Base-by-base conservation (phyloP, 73 alveolate species). In the Breviolum minutum region DNA sequence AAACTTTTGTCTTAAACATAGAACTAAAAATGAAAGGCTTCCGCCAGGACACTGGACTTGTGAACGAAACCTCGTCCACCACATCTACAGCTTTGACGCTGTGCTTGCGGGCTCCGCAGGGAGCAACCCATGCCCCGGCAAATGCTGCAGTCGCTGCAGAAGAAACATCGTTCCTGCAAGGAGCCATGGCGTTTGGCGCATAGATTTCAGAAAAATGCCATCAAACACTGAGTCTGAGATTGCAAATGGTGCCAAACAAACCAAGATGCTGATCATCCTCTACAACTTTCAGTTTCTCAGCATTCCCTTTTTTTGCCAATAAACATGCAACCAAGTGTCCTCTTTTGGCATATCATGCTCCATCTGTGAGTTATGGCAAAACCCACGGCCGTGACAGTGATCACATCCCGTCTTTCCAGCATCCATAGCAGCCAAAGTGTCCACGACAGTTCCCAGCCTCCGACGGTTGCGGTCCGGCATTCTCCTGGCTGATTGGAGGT, bases 141-240 rank as follows among this genome's bases (percentile, higher is more conserved):
- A 17, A 62, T 62, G 6, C 30, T 48, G 60, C 95, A 88, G 81
- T 88, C 95, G 60, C 40, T 54, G 54, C 95, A 88, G 30, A 68
- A 88, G 95, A 88, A 88, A 70, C 95, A 88, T 27, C 95, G 95
- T 30, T 88, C 81, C 86, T 88, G 69, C 54, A 40, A 40, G 54
- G 54, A 40, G 54, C 54, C 54, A 40, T 40, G 54, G 54, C 3
- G 54, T 40, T 40, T 40, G 54, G 54, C 3, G 54, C 54, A 40
- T 40, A 40, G 54, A 40, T 40, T 40, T 40, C 54, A 3, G 0
- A 40, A 40, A 40, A 40, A 40, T 2, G 54, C 54, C 54, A 40
- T 40, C 54, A 40, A 40, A 40, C 54, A 40, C 54, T 40, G 54
- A 40, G 3, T 40, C 54, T 40, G 5, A 40, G 54, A 40, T 40